phyloP scores from a whole-genome alignment of 495 filamentous ascomycete species.

The Trichocladium uniseriatum region DNA sequence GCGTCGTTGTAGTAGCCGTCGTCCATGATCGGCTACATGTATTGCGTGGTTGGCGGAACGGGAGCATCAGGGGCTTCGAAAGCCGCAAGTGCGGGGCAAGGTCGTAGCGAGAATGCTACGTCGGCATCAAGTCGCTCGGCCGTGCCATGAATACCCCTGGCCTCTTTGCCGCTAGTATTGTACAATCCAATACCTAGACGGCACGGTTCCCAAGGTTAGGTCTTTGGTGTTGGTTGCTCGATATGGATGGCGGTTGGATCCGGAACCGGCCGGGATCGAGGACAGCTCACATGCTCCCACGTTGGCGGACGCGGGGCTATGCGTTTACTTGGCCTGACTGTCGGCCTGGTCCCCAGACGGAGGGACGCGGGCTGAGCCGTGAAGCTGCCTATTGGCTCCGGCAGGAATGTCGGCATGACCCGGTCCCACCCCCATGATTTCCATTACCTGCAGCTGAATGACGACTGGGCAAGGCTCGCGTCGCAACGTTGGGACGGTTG shows the following conservation, averaged over 20 bases:
- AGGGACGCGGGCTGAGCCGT: neutral
- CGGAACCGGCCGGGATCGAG: too few species aligned
- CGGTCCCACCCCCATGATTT: neutral
- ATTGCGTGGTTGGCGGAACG: neutral
- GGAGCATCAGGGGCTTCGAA: neutral
- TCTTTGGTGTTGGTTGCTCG: too few species aligned
- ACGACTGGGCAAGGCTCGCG: too few species aligned
- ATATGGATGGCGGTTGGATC: too few species aligned
- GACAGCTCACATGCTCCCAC: slow-evolving; percentile 4
- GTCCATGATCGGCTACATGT: neutral
- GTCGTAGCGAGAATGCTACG: neutral
- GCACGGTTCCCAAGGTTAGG: too few species aligned
- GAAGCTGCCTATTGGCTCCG: neutral
- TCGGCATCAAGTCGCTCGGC: neutral
- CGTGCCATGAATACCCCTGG: slow-evolving; percentile 3
- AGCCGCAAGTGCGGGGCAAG: neutral
- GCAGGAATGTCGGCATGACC: neutral
- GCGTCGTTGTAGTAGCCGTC: neutral
- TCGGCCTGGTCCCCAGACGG: too few species aligned
- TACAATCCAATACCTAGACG: too few species aligned
- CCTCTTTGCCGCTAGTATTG: too few species aligned
- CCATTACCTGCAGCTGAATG: too few species aligned
- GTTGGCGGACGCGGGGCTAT: neutral
- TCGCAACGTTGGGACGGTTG: too few species aligned
- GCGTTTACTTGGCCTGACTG: neutral